phyloP scores from a whole-genome alignment of 495 filamentous ascomycete genomes.

The Tuber borchii region DNA sequence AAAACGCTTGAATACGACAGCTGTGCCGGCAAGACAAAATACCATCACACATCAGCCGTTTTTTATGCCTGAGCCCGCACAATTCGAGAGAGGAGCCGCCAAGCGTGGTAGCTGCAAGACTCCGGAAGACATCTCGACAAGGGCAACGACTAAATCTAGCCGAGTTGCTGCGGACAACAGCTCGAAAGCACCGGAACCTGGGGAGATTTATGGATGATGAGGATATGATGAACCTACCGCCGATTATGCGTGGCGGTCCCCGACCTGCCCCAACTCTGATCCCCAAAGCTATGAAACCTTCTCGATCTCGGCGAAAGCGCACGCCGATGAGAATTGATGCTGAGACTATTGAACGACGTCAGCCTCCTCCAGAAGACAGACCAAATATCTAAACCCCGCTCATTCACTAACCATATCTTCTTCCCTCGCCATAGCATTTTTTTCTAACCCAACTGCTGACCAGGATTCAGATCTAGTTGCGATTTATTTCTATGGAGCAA shows the following conservation, averaged over 20 bases:
- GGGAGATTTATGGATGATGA: slow-evolving; percentile 23
- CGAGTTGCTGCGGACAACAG: slow-evolving; percentile 14
- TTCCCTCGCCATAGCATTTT: no score
- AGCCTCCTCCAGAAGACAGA: slow-evolving; percentile 34
- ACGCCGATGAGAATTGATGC: slow-evolving; percentile 34
- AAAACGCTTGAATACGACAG: slow-evolving; percentile 6
- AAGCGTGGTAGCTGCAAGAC: slow-evolving; percentile 18
- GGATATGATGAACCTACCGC: slow-evolving; percentile 9
- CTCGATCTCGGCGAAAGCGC: slow-evolving; percentile 24
- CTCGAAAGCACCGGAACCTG: slow-evolving; percentile 16
- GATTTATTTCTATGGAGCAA: no score
- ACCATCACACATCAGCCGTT: slow-evolving; percentile 17
- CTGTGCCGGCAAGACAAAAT: slow-evolving; percentile 7
- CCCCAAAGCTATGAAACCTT: neutral
- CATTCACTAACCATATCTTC: no score
- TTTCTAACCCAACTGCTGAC: no score
- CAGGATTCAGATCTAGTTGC: no score
- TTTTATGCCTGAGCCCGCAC: slow-evolving; percentile 19
- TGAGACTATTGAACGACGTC: slow-evolving; percentile 36
- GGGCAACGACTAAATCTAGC: slow-evolving; percentile 16
- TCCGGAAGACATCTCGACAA: slow-evolving; percentile 19
- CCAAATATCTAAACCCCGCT: no score
- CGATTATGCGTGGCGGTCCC: neutral
- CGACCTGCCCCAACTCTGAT: neutral
- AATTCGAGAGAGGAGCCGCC: slow-evolving; percentile 17